Base-by-base conservation (phyloP, 768 basidiomycete species). In the Cystobasidium onofrii region DNA sequence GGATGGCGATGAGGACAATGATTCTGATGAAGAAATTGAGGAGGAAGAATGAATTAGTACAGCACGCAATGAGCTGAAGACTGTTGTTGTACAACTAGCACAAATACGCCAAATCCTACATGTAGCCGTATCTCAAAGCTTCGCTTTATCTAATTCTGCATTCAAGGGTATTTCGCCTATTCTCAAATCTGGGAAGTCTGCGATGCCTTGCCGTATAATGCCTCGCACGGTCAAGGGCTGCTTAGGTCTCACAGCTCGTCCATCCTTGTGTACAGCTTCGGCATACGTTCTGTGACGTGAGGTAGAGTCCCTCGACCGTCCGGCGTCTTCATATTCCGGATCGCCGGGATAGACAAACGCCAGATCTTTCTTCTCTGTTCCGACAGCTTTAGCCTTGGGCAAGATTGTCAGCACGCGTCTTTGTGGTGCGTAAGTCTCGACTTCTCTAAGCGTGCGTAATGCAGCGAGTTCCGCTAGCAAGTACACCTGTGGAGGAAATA, bases 11-110 rank as follows among this genome's bases (percentile, higher is more conserved):
- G 81, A 79, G 23, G 81, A 76, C 54, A 85, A 84, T 2, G 85
- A 85, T 52, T 87, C 87, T 60, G 87, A 84, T 25, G 88, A 88
- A 43, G 80, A 80, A 64, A 84, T 85, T 46, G 82, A 83, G 69
- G 82, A 69, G 50, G 41, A 69, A n/a, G 23, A 23, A 2, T 64
- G 63, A 64, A 2, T 12, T 13, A 29, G 57, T 57, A 57, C 18
- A 33, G 18, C 18, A 6, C 52, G 52, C n/a, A 6, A 54, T 54
- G n/a, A n/a, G n/a, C n/a, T n/a, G 52, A 54, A 54, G 52, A n/a
- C 52, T 54, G 20, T n/a, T n/a, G 52, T n/a, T 29, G 52, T 20
- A 54, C 6, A 57, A 6, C 54, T 33, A 25, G 54, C 4, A 57
- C 54, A 33, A n/a, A 33, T 12, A 12, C 54, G 23, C 12, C 54